Conservation (phyloP, 768 basidiomycete species). For the Exidia glandulosa region DNA sequence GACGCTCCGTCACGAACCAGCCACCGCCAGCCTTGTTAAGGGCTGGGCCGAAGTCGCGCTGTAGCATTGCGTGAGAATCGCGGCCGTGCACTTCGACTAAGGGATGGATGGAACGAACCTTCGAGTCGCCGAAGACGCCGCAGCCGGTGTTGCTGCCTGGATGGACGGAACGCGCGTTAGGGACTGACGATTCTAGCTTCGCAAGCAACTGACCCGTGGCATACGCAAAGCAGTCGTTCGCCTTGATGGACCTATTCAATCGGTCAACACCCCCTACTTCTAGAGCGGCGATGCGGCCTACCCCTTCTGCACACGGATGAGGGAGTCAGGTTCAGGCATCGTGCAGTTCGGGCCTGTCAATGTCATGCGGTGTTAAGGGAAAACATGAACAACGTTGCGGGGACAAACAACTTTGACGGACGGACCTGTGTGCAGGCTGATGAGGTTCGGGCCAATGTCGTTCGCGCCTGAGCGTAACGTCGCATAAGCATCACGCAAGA, state of each 20-base stretch:
- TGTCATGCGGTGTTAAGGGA: too few species aligned
- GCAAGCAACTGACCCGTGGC: too few species aligned
- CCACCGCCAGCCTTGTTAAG: constrained; percentile 55
- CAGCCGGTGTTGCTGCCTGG: constrained; percentile 49
- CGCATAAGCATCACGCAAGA: too few species aligned
- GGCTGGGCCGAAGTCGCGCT: constrained; percentile 33
- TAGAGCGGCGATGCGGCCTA: too few species aligned
- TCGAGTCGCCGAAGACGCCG: constrained; percentile 26
- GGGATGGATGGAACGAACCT: neutral
- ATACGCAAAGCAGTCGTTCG: constrained; percentile 38
- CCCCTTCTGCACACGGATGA: neutral
- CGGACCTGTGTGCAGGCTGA: neutral
- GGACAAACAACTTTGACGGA: too few species aligned
- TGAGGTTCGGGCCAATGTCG: neutral
- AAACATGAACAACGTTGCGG: too few species aligned
- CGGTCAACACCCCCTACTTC: too few species aligned
- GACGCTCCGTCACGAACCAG: constrained; percentile 43
- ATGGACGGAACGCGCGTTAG: too few species aligned
- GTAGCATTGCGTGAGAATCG: neutral
- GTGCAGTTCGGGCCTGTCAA: neutral
- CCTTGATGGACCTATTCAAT: neutral
- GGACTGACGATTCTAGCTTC: too few species aligned
- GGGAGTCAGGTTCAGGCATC: neutral
- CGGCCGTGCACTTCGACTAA: neutral
- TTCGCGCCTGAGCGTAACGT: neutral